A percentile compares a stretch with the other conserved stretches of the same genome.
Evolutionary conservation across 176 grass and related monocot genomes (phyloP).

Genomic region (Rhipidocladum racemiflorum): DNA sequence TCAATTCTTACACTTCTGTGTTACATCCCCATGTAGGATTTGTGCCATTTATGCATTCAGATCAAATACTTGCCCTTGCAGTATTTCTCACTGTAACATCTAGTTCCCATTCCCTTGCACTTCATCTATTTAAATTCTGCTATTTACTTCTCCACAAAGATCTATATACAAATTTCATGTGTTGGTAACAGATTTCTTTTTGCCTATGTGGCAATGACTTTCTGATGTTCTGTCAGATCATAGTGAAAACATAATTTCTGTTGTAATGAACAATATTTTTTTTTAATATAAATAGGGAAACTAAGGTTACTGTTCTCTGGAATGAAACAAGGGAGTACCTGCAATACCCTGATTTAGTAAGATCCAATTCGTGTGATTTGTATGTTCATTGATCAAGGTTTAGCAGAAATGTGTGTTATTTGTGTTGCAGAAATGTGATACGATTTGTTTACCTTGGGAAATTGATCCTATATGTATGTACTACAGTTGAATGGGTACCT

Average conservation of each 20-base stretch:
- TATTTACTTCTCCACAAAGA: slow-evolving; percentile 11
- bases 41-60: neutral
- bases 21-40: neutral
- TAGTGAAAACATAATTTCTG: neutral
- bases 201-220: neutral
- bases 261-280: neutral
- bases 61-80: neutral
- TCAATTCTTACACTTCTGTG: neutral
- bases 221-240: neutral
- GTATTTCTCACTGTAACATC: slow-evolving; percentile 12
- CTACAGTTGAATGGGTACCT: slow-evolving; percentile 22
- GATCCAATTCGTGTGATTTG: neutral
- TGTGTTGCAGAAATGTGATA: slow-evolving; percentile 3
- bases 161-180: neutral
- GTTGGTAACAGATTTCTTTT: neutral
- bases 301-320: neutral
- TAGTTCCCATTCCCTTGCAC: neutral
- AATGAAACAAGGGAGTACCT: slow-evolving; percentile 11
- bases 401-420: neutral
- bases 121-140: slow-evolving; percentile 16
- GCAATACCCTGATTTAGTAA: slow-evolving; percentile 21
- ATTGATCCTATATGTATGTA: slow-evolving; percentile 21
- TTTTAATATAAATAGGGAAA: neutral
- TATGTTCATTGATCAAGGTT: neutral
- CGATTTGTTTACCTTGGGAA: slow-evolving; percentile 14